phyloP scores from a whole-genome alignment of 2,329 filamentous ascomycete genomes.

The Daldinia sp. region DNA sequence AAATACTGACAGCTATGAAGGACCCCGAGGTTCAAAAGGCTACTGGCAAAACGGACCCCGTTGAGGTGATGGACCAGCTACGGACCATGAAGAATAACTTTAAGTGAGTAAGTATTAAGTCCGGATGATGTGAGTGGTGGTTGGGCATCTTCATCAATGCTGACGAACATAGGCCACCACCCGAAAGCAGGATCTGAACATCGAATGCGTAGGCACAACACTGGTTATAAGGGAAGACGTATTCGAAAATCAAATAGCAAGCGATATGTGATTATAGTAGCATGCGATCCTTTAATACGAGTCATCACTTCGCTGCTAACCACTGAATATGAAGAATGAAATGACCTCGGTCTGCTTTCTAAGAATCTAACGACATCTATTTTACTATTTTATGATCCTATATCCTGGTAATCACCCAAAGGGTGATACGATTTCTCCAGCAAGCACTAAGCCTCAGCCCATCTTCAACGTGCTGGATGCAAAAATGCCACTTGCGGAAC shows the following conservation, averaged over 20 bases:
- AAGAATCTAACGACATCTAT: no score
- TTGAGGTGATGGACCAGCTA: conserved; percentile 85
- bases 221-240: neutral
- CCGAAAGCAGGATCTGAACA: conserved; percentile 47
- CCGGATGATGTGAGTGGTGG: neutral
- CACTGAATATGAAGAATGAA: no score
- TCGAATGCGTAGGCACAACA: no score
- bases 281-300: neutral
- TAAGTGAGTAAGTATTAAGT: conserved; percentile 59
- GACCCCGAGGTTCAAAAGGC: conserved; percentile 85
- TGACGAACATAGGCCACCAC: conserved; percentile 42
- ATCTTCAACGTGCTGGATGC: conserved; percentile 35
- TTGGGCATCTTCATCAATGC: neutral
- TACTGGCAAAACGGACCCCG: conserved; percentile 80
- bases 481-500: conserved; percentile 37
- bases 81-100: conserved; percentile 90
- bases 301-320: neutral
- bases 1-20: conserved; percentile 49
- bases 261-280: neutral
- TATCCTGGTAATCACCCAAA: no score
- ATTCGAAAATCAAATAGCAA: neutral
- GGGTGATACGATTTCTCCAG: conserved; percentile 49
- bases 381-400: no score
- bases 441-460: conserved; percentile 43
- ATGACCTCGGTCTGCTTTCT: neutral